Conservation (phyloP, 306 rosid species). For the Corylus avellana region DNA sequence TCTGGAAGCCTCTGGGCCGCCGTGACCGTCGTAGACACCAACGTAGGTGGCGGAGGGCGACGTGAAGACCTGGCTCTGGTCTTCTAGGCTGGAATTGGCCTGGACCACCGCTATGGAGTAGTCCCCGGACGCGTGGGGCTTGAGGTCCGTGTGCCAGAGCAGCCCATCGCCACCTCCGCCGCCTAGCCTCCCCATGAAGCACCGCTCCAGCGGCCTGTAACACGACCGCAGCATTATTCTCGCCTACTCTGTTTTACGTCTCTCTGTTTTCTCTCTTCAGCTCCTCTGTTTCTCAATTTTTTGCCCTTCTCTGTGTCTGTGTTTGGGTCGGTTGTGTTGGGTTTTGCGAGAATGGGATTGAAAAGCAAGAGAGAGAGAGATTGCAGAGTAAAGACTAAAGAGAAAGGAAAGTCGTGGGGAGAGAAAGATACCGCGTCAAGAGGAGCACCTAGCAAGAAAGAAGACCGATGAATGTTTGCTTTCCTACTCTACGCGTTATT, state of each 20-base stretch:
- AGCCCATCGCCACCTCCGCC: constrained; percentile 54
- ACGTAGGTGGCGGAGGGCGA: constrained; percentile 81
- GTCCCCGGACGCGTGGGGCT: constrained; percentile 88
- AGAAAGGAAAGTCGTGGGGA: constrained; percentile 23
- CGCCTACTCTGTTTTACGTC: not conserved
- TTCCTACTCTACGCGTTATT: constrained; percentile 26
- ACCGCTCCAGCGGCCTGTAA: constrained; percentile 51
- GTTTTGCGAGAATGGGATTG: not conserved
- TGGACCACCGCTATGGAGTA: constrained; percentile 96
- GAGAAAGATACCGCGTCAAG: constrained; percentile 33
- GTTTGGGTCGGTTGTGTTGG: constrained; percentile 1
- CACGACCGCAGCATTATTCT: constrained; percentile 56
- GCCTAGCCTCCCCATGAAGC: constrained; percentile 42
- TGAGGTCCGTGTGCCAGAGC: constrained; percentile 84
- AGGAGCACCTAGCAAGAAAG: constrained; percentile 6
- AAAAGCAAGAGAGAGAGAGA: constrained; percentile 6
- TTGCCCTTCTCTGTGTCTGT: not conserved
- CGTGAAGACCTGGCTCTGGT: constrained; percentile 91
- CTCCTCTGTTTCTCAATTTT: not conserved
- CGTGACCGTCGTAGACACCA: constrained; percentile 96
- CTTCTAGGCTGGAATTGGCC: constrained; percentile 84
- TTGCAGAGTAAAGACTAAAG: constrained; percentile 9
- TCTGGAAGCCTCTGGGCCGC: constrained; percentile 96
- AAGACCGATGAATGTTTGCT: not conserved
- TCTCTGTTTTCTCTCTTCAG: not conserved